Percentiles rank a stretch among this genome's conserved stretches.
phyloP scores from a whole-genome alignment of 2,329 filamentous ascomycete genomes.

The Alternaria gansuensis region DNA sequence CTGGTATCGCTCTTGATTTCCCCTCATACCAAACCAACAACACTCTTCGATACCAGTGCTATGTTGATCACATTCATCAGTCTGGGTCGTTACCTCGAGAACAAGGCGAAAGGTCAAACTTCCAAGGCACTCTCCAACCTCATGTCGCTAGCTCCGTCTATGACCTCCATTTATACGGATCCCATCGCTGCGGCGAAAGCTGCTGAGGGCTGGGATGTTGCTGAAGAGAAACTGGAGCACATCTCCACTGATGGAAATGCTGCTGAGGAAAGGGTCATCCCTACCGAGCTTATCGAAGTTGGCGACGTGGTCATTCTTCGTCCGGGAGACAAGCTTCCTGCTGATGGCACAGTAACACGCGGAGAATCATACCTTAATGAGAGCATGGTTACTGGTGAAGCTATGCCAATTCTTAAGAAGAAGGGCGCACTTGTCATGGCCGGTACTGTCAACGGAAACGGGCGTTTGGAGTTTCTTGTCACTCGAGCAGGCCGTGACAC shows the following conservation, averaged over 20 bases:
- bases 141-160: constrained; percentile 95
- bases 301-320: constrained; percentile 92
- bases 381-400: constrained; percentile 98
- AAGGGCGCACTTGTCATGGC: constrained; percentile 83
- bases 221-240: constrained; percentile 56
- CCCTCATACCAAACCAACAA: constrained; percentile 82
- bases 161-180: constrained; percentile 95
- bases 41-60: constrained; percentile 96
- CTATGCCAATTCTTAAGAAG: constrained; percentile 91
- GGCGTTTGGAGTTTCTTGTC: constrained; percentile 89
- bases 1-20: constrained; percentile 76
- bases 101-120: constrained; percentile 93
- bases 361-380: constrained; percentile 96
- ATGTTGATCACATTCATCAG: constrained; percentile 98
- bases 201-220: constrained; percentile 76
- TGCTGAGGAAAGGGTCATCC: constrained; percentile 84
- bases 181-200: constrained; percentile 92
- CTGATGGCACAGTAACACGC: constrained; percentile 84
- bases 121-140: constrained; percentile 90
- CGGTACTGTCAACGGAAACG: constrained; percentile 94
- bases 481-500: constrained; percentile 93
- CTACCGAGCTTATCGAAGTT: constrained; percentile 92
- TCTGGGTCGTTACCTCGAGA: constrained; percentile 89
- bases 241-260: constrained; percentile 64
- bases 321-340: constrained; percentile 95